A percentile compares a stretch with the other conserved stretches of the same genome.
Evolutionary conservation across 108 stramenopile genomes (phyloP).

Genomic region (Chaetoceros tenuissimus): DNA sequence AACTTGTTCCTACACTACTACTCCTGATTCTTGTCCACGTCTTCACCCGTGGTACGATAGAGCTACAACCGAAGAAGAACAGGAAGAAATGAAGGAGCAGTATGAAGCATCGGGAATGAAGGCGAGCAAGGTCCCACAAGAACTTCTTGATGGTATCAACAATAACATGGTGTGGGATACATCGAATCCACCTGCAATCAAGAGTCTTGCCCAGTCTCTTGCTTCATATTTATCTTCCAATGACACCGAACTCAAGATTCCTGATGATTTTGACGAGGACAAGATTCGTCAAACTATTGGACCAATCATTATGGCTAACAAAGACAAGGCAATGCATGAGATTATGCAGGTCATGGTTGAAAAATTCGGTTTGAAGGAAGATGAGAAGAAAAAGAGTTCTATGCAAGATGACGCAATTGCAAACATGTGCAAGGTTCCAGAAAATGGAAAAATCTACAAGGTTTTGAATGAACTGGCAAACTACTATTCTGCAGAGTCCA

Average conservation of each 20-base stretch:
- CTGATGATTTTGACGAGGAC: constrained; percentile 7
- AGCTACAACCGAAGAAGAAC: too few species aligned
- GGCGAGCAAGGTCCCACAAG: neutral
- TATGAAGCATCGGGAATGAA: too few species aligned
- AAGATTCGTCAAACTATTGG: constrained; percentile 38
- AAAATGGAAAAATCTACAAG: constrained; percentile 42
- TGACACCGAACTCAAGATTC: neutral
- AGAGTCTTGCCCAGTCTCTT: neutral
- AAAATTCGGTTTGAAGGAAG: constrained; percentile 52
- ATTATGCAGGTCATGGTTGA: constrained; percentile 36
- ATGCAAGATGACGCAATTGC: constrained; percentile 32
- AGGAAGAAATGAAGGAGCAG: constrained; percentile 47
- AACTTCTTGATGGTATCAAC: constrained; percentile 1
- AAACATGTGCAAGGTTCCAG: constrained; percentile 28
- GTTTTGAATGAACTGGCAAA: constrained; percentile 48
- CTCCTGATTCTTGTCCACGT: too few species aligned
- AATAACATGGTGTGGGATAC: too few species aligned
- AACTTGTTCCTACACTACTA: too few species aligned
- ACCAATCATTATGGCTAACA: constrained; percentile 34
- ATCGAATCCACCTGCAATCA: constrained; percentile 12
- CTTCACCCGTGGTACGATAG: too few species aligned
- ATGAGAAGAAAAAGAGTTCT: constrained; percentile 29
- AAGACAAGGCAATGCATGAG: constrained; percentile 26
- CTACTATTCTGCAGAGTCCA: constrained; percentile 47
- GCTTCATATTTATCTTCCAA: neutral